Base-by-base conservation (phyloP, 768 basidiomycete species). In the Lyophyllum decastes region DNA sequence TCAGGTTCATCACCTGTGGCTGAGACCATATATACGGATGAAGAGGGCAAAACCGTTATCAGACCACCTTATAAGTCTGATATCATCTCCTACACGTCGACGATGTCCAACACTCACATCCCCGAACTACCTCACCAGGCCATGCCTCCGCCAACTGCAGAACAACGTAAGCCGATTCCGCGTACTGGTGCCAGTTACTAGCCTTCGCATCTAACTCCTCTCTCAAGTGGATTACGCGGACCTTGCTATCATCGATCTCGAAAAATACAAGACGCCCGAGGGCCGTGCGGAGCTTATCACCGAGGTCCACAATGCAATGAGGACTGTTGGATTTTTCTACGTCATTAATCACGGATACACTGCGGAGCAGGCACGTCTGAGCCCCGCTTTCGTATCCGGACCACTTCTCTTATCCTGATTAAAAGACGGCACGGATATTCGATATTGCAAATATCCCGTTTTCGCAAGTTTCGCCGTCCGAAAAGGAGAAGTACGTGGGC, bases 201-300 rank as follows among this genome's bases (percentile, higher is more conserved):
- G 7, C 35, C 4, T 16, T 14, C 16, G 35, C 16, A 38, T 38
- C 54, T 30, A 4, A 48, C 26, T 55, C 16, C 54, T 9, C 16
- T 25, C 16, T 43, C 25, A 22, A 72, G 69, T 75, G 58, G 73
- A 74, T 49, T 73, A 64, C 50, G 84, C 81, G 1, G 80, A 84
- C 41, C 75, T 87, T 17, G 73, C 80, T 0, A 73, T 81, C 54
- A 76, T 86, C 55, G 84, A 86, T 59, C 63, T 86, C 14, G 72
- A 82, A 2, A 72, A 72, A 48, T 74, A 72, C 1, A 52, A 55
- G 4, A 80, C 75, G 4, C 62, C 67, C 0, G 75, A 79, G 53
- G 78, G 73, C 4, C 75, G 77, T 19, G 61, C 66, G 0, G 61
- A 65, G 22, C 68, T 86, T 0, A 77, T 78, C 0, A 48, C 63